Percentiles rank a stretch among this genome's conserved stretches.
Conservation (phyloP, 176 grass and related monocot species). For the Cocos nucifera region DNA sequence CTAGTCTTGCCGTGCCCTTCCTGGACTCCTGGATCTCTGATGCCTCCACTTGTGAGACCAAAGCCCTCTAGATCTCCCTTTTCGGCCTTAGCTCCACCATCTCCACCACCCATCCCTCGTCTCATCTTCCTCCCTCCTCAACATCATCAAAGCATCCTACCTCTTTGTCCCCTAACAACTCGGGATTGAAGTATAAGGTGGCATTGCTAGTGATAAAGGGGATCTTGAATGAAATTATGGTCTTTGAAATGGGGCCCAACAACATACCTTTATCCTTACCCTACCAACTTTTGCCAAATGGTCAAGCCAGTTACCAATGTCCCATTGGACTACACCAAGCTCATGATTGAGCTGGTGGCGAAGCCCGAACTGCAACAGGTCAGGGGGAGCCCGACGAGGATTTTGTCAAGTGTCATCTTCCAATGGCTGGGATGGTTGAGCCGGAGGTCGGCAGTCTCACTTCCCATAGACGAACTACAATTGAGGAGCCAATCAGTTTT, state of each 20-base stretch:
- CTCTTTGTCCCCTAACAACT: neutral
- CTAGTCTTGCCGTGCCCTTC: too few species aligned
- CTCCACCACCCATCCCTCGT: neutral
- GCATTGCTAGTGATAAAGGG: slow-evolving; percentile 7
- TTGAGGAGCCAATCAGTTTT: neutral
- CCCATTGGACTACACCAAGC: slow-evolving; percentile 1
- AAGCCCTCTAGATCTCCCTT: slow-evolving; percentile 49
- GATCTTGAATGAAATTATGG: slow-evolving; percentile 48
- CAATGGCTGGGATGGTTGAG: neutral
- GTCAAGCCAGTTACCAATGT: slow-evolving; percentile 75
- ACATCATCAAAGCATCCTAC: neutral
- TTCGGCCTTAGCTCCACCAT: slow-evolving; percentile 14
- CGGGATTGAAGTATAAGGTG: neutral
- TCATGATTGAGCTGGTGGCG: neutral
- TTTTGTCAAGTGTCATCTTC: slow-evolving; percentile 4
- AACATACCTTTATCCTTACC: slow-evolving; percentile 82
- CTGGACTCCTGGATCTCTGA: too few species aligned
- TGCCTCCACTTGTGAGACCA: slow-evolving; percentile 1
- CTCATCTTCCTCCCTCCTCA: neutral
- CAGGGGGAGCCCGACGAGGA: neutral
- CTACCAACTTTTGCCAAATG: slow-evolving; percentile 70
- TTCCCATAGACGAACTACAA: neutral
- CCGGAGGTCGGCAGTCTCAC: neutral
- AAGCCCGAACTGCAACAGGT: neutral
- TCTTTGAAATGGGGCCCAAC: slow-evolving; percentile 53